Evolutionary conservation across 2,329 filamentous ascomycete species (phyloP).

Genomic region (Venturia carpophila): DNA sequence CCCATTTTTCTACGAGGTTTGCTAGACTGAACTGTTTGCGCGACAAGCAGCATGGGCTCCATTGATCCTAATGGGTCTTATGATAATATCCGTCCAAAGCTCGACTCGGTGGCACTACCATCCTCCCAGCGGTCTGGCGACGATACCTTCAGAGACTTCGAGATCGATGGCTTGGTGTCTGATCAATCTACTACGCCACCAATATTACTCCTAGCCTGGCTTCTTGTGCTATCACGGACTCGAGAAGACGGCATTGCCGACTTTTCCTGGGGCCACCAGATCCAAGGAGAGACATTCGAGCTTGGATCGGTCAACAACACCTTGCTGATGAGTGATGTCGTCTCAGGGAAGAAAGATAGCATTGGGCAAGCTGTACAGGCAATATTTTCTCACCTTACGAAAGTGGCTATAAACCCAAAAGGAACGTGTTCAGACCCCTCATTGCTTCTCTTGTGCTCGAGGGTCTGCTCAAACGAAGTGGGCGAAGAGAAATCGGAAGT

Average conservation of each 20-base stretch:
- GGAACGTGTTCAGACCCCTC: neutral
- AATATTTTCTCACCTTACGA: conserved; percentile 23
- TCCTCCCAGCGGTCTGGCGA: neutral
- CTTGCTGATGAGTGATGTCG: conserved; percentile 30
- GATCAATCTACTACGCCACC: conserved; percentile 32
- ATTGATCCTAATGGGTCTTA: conserved; percentile 26
- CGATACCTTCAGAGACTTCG: neutral
- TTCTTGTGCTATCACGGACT: conserved; percentile 38
- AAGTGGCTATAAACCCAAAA: no score
- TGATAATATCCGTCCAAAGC: neutral
- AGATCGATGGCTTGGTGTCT: neutral
- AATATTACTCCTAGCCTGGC: conserved; percentile 38
- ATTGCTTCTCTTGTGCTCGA: neutral
- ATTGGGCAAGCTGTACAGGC: conserved; percentile 25
- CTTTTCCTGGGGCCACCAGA: conserved; percentile 36
- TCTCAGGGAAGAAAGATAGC: conserved; percentile 29
- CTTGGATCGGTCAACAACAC: conserved; percentile 21
- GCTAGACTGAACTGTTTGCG: neutral
- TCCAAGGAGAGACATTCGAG: conserved; percentile 19
- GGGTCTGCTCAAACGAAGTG: neutral
- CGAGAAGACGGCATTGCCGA: conserved; percentile 32
- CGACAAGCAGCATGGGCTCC: neutral
- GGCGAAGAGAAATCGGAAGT: conserved; percentile 3
- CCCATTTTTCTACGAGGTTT: neutral
- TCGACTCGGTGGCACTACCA: no score